phyloP scores from a whole-genome alignment of 768 basidiomycete genomes.

The Epithele typhae region DNA sequence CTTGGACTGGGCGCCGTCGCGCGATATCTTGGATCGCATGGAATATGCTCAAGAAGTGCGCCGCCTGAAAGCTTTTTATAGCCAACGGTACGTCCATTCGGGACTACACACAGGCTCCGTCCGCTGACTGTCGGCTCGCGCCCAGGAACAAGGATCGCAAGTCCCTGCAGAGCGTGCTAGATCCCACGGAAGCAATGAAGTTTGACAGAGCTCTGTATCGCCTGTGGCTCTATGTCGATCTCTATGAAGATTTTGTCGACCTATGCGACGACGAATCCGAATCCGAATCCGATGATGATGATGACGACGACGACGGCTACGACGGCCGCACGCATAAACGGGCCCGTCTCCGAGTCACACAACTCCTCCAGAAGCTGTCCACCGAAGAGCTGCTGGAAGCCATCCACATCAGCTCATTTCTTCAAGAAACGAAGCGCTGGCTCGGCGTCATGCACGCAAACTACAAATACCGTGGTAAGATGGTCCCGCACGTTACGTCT shows the following conservation, averaged over 20 bases:
- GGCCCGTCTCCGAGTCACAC: background rate
- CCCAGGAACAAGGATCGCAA: slow-evolving; percentile 35
- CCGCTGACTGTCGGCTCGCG: too few relatives aligned
- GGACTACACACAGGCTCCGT: background rate
- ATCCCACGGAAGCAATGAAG: too few relatives aligned
- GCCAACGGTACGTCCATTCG: slow-evolving; percentile 28
- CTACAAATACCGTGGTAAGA: too few relatives aligned
- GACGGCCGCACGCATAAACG: background rate
- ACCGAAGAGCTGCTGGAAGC: slow-evolving; percentile 21
- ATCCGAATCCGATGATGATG: slow-evolving; percentile 3
- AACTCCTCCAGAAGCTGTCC: slow-evolving; percentile 9
- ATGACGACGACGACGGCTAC: slow-evolving; percentile 1
- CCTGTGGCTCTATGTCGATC: slow-evolving; percentile 22
- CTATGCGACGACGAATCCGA: slow-evolving; percentile 14
- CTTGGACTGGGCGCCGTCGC: slow-evolving; percentile 15
- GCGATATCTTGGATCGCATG: slow-evolving; percentile 14
- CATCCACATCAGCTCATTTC: slow-evolving; percentile 18
- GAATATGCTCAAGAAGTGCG: slow-evolving; percentile 24
- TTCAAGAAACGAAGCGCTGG: slow-evolving; percentile 10
- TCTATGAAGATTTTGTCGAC: slow-evolving; percentile 26
- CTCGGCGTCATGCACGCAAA: too few relatives aligned
- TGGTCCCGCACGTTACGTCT: too few relatives aligned
- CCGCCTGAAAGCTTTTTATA: slow-evolving; percentile 35
- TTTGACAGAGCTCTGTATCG: too few relatives aligned
- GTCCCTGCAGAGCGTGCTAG: too few relatives aligned